Evolutionary conservation across 1,284 basidiomycete genomes (phyloP).

Genomic region (Calocybe gambosa): DNA sequence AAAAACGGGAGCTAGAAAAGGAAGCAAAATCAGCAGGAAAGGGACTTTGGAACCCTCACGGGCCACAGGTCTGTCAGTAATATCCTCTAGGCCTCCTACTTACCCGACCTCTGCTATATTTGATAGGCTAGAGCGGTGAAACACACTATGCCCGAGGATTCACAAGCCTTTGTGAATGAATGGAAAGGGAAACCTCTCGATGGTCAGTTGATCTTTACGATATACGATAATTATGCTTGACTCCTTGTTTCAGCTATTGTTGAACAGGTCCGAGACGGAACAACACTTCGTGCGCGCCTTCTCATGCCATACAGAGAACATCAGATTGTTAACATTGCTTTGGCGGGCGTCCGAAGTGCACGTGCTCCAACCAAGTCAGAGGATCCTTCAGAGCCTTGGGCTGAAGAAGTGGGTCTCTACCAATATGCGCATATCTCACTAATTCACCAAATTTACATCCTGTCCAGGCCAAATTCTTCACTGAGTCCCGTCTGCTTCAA

Average conservation of each 20-base stretch:
- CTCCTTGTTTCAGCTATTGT: slow-evolving; percentile 63
- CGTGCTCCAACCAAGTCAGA: slow-evolving; percentile 69
- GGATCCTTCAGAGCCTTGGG: slow-evolving; percentile 75
- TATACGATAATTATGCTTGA: slow-evolving; percentile 5
- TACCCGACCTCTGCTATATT: slow-evolving; percentile 3
- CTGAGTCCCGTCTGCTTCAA: slow-evolving; percentile 89
- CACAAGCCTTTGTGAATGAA: slow-evolving; percentile 83
- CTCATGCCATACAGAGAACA: slow-evolving; percentile 86
- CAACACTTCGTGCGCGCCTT: slow-evolving; percentile 84
- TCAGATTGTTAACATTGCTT: slow-evolving; percentile 77
- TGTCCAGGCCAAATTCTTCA: slow-evolving; percentile 86
- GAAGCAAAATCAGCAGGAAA: slow-evolving; percentile 75
- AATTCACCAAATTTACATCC: slow-evolving; percentile 19
- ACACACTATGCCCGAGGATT: slow-evolving; percentile 87
- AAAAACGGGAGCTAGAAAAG: slow-evolving; percentile 67
- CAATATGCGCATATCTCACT: slow-evolving; percentile 6
- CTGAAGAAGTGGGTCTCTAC: slow-evolving; percentile 65
- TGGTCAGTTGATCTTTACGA: slow-evolving; percentile 36
- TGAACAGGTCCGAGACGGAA: slow-evolving; percentile 92
- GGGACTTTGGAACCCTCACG: slow-evolving; percentile 87
- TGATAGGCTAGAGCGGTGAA: slow-evolving; percentile 66
- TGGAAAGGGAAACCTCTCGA: slow-evolving; percentile 90
- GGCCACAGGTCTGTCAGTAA: slow-evolving; percentile 54
- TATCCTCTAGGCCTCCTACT: neutral
- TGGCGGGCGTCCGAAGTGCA: slow-evolving; percentile 84